Base-by-base conservation (phyloP, 169 alveolate species). In the Eimeria praecox region DNA sequence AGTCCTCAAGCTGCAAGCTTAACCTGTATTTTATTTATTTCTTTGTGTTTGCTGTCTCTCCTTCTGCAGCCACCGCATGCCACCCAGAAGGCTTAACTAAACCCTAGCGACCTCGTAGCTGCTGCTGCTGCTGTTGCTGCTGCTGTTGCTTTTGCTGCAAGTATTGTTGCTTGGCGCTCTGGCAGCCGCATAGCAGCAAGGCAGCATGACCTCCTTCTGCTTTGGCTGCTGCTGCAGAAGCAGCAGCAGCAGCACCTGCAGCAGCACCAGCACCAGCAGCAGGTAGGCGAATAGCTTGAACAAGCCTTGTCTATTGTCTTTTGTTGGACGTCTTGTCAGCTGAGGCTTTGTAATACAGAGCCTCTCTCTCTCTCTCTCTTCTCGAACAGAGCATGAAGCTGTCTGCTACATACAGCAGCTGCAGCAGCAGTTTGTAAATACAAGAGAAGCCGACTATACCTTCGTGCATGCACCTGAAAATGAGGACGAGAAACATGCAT, bases 61-160 rank as follows among this genome's bases (percentile, higher is more conserved):
- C 56, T 35, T 38, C 27, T 35, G 46, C 90, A 80, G 90, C 59
- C 69, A 80, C 90, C 90, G 90, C 64, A 80, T 80, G 90, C 90
- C 90, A 3, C 90, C 90, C 3, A 44, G n/a, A 46, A 40, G 40
- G 56, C 56, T 35, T 6, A 40, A 20, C 90, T 80, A 33, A 46
- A 27, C 69, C 90, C 16, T 3, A 22, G 64, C 40, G 42, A 64
- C 16, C 18, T n/a, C 75, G 2, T 59, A 20, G 69, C 40, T n/a
- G 40, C 75, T 27, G 75, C 75, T 27, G 75, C 75, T 64, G 38
- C 75, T 64, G 69, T n/a, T 59, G 69, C 69, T 59, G n/a, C 69
- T 59, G 30, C n/a, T 59, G 69, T 27, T 59, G 69, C 69, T 12
- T 27, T 5, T 56, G 66, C 66, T 59, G 69, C 69, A 59, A n/a